phyloP scores from a whole-genome alignment of 2,329 filamentous ascomycete species.

The Fusarium nematophilum region DNA sequence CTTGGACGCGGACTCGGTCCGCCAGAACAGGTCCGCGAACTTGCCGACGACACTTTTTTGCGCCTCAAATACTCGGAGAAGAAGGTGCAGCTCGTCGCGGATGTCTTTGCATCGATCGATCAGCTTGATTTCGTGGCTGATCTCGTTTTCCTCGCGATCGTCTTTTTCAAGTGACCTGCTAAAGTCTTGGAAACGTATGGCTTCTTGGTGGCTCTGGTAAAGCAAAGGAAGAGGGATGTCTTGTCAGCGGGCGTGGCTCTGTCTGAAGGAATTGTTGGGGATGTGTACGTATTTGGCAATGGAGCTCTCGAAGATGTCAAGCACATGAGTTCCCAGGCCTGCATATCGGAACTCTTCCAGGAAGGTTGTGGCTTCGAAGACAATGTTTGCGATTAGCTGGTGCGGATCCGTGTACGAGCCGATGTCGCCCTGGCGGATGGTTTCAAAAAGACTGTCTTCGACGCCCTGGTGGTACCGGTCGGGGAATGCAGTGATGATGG shows the following conservation, averaged over 20 bases:
- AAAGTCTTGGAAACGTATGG: slow-evolving; percentile 5
- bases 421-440: slow-evolving; percentile 25
- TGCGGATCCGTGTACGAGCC: slow-evolving; percentile 6
- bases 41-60: slow-evolving; percentile 19
- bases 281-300: slow-evolving; percentile 16
- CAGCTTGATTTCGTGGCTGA: slow-evolving; percentile 3
- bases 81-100: slow-evolving; percentile 20
- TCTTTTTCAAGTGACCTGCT: not conserved
- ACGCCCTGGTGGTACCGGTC: slow-evolving; percentile 10
- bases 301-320: slow-evolving; percentile 26
- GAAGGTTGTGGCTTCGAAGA: slow-evolving; percentile 18
- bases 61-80: slow-evolving; percentile 18
- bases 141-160: not conserved
- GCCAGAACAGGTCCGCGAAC: slow-evolving; percentile 20
- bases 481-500: slow-evolving; percentile 25
- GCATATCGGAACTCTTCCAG: slow-evolving; percentile 27
- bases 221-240: too few species aligned
- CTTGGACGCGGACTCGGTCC: not conserved
- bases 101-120: slow-evolving; percentile 22
- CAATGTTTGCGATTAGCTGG: slow-evolving; percentile 20
- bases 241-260: not conserved
- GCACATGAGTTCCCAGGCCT: slow-evolving; percentile 23
- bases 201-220: slow-evolving; percentile 12
- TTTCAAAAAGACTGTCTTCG: slow-evolving; percentile 27
- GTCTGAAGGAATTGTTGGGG: not conserved